These are phyloP conservation scores for Cladosporium phlei DNA, from an alignment of 2,329 filamentous ascomycete species.

Conservation along the genomic window DNA sequence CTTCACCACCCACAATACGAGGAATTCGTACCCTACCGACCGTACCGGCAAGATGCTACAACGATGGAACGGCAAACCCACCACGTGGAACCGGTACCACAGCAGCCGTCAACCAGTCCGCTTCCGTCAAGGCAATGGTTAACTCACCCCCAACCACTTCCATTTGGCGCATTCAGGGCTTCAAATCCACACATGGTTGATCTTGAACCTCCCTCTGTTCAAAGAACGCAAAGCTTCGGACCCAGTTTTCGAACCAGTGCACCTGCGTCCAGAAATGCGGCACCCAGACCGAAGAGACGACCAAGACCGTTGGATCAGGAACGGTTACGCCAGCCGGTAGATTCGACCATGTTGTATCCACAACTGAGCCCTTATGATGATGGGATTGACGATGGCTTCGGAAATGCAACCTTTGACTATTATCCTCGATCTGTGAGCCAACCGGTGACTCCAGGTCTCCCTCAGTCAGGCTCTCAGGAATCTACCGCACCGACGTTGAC, in stretches of 20 bases:
- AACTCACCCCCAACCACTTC: conserved; percentile 15
- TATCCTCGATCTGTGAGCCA: conserved; percentile 24
- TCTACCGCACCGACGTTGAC: no score
- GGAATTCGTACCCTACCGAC: background rate
- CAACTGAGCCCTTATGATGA: conserved; percentile 23
- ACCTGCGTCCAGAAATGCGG: conserved; percentile 1
- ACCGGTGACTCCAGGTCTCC: conserved; percentile 21
- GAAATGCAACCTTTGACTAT: conserved; percentile 8
- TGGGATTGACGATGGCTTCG: background rate
- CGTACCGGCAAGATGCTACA: background rate
- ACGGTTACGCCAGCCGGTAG: conserved; percentile 11
- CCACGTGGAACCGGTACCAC: background rate
- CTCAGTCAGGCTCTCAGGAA: no score
- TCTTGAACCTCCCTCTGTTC: conserved; percentile 2
- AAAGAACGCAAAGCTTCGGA: conserved; percentile 7
- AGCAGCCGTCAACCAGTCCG: conserved; percentile 13
- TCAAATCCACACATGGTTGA: conserved; percentile 1
- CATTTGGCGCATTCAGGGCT: conserved; percentile 9
- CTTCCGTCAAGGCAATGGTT: conserved; percentile 23
- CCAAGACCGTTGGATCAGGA: conserved; percentile 8
- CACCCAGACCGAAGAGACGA: conserved; percentile 10
- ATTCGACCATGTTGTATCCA: conserved; percentile 21
- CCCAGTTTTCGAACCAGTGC: background rate
- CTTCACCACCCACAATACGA: background rate
- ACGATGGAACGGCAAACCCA: background rate